Evolutionary conservation across 108 stramenopile species (phyloP), one percentile per base, ranked within the genome.

Genomic region (Nitzschia sp.): DNA sequence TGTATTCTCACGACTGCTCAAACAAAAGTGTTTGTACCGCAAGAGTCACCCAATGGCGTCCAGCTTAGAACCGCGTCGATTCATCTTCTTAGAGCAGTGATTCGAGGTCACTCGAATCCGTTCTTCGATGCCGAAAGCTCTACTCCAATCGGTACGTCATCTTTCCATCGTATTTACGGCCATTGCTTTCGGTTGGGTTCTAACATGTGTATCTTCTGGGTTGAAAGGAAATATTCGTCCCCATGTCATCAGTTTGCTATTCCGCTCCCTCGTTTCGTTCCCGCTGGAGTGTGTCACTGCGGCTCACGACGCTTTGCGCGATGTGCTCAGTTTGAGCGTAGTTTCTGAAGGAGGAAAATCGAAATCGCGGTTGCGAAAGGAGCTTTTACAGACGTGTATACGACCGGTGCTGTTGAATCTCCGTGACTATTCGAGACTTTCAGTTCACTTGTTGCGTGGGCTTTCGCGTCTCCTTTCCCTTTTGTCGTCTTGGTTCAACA

Each of bases 401-500:
- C 45, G 86, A 21, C 92, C 93, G 0, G 90, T 94, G 6, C 72
- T 94, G 30, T 28, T 94, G 42, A 86, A 94, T 74, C 75, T 94
- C 2, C 53, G 90, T 61, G 93, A 94, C 32, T 84, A 90, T 59
- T 88, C 85, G 26, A 82, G 85, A 27, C 75, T 94, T 15, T 83
- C 88, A 8, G 69, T 88, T 13, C 79, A 82, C 18, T 78, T 91
- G 15, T 68, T 94, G 2, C 75, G 88, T 25, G 93, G 90, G 26
- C 70, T 94, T 4, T 80, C 88, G 21, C 76, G 81, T 46, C 75
- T 94, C 15, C 68, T 95, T 25, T 77, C 85, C 1, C 72, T 95
- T 15, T 78, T 94, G 24, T 78, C 88, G n/a, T 77, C 86, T 8
- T 91, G 90, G 93, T 94, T 94, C 67, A 94, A 91, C 70, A 88